Evolutionary conservation across 139 green algal species (phyloP).

Genomic region (Tetradesmus obliquus): DNA sequence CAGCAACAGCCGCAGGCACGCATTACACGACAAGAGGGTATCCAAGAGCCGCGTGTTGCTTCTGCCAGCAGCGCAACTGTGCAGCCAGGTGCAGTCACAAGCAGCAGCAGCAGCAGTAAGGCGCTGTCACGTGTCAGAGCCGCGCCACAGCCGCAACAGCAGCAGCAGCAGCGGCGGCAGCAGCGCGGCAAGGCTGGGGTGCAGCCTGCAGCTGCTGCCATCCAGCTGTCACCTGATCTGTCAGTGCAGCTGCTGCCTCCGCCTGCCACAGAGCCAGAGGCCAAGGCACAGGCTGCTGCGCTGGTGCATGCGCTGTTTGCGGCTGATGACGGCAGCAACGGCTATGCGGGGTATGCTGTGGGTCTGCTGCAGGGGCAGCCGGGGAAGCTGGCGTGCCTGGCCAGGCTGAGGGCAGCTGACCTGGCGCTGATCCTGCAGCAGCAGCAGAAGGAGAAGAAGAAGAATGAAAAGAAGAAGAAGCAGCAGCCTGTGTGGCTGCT

Average conservation of each 20-base stretch:
- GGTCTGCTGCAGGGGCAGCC: not conserved
- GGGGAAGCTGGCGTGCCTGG: not conserved
- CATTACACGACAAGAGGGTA: too few species aligned
- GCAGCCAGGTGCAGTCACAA: not conserved
- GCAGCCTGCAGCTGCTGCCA: not conserved
- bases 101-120: not conserved
- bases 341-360: not conserved
- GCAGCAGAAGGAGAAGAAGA: not conserved
- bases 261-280: not conserved
- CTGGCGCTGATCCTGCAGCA: not conserved
- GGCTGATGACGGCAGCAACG: not conserved
- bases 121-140: not conserved
- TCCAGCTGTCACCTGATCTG: not conserved
- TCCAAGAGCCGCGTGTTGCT: too few species aligned
- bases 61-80: not conserved
- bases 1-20: too few species aligned
- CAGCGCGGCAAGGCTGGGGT: too few species aligned
- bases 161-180: not conserved
- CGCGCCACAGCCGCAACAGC: not conserved
- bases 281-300: not conserved
- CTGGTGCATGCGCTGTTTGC: not conserved
- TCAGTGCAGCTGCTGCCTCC: not conserved
- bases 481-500: not conserved
- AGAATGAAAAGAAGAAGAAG: not conserved
- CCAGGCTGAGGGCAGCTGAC: not conserved